phyloP scores from a whole-genome alignment of 75 land plant species.

The Isoetes taiwanensis region DNA sequence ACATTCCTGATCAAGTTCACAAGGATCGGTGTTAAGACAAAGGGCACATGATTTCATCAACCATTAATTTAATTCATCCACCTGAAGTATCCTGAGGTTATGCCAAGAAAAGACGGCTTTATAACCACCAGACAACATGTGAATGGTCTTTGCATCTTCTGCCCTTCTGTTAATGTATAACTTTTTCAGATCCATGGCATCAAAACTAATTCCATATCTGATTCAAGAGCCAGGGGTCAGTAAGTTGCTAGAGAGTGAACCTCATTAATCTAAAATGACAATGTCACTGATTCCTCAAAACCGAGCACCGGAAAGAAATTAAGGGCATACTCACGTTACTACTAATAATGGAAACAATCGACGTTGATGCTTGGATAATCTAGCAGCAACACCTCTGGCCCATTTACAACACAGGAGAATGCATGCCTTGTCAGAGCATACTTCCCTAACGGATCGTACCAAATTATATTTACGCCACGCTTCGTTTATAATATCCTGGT shows the following conservation, averaged over 20 bases:
- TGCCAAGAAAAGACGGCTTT: slow-evolving; percentile 93
- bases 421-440: slow-evolving; percentile 83
- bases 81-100: slow-evolving; percentile 82
- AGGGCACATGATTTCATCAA: too few relatives aligned
- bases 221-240: background rate
- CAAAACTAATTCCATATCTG: slow-evolving; percentile 89
- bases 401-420: slow-evolving; percentile 42
- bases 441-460: too few relatives aligned
- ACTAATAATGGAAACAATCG: slow-evolving; percentile 77
- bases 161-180: slow-evolving; percentile 54
- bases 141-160: slow-evolving; percentile 56
- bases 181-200: slow-evolving; percentile 54
- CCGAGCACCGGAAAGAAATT: too few relatives aligned
- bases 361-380: slow-evolving; percentile 93
- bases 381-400: slow-evolving; percentile 64
- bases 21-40: too few relatives aligned
- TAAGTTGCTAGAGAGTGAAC: background rate
- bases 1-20: slow-evolving; percentile 72
- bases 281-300: too few relatives aligned
- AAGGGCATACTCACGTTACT: slow-evolving; percentile 76
- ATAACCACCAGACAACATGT: slow-evolving; percentile 87
- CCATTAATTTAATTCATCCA: too few relatives aligned
- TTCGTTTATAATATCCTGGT: too few relatives aligned
- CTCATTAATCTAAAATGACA: too few relatives aligned
- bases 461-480: too few relatives aligned